Evolutionary conservation across 352 stramenopile genomes (phyloP).

Genomic region (Elongisporangium prolatum): DNA sequence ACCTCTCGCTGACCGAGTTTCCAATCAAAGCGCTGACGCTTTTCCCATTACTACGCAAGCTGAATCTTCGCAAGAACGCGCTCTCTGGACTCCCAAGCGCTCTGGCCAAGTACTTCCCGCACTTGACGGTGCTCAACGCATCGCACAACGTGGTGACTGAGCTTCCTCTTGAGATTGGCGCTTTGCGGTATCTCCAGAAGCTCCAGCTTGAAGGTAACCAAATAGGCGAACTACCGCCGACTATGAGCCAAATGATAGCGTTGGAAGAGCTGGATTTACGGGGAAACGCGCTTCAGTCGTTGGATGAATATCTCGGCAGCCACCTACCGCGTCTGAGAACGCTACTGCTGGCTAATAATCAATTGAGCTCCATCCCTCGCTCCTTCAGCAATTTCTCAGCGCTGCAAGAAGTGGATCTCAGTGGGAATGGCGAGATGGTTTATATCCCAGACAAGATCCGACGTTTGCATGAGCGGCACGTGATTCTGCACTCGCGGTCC

Average conservation of each 20-base stretch:
- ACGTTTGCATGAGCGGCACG: conserved; percentile 54
- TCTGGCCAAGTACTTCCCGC: conserved; percentile 25
- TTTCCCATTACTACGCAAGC: conserved; percentile 37
- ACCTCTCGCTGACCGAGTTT: conserved; percentile 28
- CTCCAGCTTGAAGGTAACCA: conserved; percentile 43
- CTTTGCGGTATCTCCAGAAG: conserved; percentile 30
- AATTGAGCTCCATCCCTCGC: conserved; percentile 19
- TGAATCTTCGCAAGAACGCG: conserved; percentile 44
- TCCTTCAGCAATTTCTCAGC: conserved; percentile 20
- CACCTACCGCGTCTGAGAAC: conserved; percentile 29
- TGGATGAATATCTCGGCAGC: conserved; percentile 23
- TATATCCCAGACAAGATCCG: conserved; percentile 43
- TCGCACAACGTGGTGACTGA: conserved; percentile 29
- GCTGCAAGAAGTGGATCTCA: conserved; percentile 40
- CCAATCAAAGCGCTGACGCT: conserved; percentile 21
- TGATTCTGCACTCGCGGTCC: conserved; percentile 51
- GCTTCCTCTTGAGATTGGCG: conserved; percentile 28
- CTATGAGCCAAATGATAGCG: conserved; percentile 10
- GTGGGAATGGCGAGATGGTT: conserved; percentile 25
- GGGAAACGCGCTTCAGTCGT: conserved; percentile 30
- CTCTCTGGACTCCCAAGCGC: conserved; percentile 26
- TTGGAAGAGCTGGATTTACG: conserved; percentile 42
- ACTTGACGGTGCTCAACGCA: conserved; percentile 36
- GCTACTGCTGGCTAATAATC: conserved; percentile 38
- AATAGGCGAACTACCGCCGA: conserved; percentile 21